Percentiles rank a stretch among this genome's conserved stretches.
Evolutionary conservation across 441 rosid genomes (phyloP).

Genomic region (Populus hybrid): DNA sequence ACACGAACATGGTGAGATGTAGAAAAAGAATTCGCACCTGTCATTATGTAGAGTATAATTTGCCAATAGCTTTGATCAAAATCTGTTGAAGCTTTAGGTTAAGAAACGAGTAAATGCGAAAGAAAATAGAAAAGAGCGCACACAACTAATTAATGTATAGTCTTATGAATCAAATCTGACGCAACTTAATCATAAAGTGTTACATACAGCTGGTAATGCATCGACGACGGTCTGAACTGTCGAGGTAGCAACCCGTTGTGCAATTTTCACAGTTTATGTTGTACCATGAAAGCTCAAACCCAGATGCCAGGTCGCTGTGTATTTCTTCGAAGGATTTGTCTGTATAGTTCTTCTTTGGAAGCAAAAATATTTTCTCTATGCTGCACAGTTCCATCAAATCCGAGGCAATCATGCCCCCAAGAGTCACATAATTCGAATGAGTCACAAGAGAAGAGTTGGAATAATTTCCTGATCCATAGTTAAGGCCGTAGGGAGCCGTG

Average conservation of each 20-base stretch:
- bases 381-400: constrained; percentile 14
- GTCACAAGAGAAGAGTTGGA: not conserved
- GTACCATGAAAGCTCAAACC: constrained; percentile 24
- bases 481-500: not conserved
- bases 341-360: not conserved
- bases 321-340: not conserved
- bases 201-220: not conserved
- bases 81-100: no score
- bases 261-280: not conserved
- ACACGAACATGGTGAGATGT: no score
- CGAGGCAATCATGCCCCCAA: not conserved
- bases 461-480: not conserved
- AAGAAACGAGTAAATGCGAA: no score
- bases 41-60: rapidly evolving
- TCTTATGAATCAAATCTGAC: not conserved
- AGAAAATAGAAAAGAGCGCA: no score
- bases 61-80: rapidly evolving
- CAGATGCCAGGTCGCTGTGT: not conserved
- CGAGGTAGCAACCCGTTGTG: not conserved
- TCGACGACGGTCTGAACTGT: not conserved
- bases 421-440: not conserved
- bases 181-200: not conserved
- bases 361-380: constrained; percentile 1
- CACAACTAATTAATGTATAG: not conserved
- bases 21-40: no score